Conservation (phyloP, 2,329 filamentous ascomycete species). For the Simplicillium sp. region DNA sequence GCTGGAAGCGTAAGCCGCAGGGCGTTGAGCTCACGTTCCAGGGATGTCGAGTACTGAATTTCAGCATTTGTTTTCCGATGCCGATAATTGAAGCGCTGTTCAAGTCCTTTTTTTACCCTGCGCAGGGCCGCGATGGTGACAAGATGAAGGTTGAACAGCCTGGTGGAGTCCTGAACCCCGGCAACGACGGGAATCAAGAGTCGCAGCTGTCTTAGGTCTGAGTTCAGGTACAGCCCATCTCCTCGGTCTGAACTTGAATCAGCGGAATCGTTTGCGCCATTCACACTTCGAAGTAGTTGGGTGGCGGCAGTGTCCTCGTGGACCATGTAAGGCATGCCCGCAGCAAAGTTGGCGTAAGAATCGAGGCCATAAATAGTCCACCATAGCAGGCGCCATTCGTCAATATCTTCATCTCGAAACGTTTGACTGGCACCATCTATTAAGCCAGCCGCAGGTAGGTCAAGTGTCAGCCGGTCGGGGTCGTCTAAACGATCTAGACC, state of each 20-base stretch:
- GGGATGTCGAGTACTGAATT: too few species aligned
- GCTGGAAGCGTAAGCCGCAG: too few species aligned
- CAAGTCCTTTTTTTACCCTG: not conserved
- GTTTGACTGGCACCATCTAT: too few species aligned
- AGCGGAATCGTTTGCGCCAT: not conserved
- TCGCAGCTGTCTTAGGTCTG: not conserved
- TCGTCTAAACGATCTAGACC: too few species aligned
- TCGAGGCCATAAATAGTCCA: slow-evolving; percentile 11
- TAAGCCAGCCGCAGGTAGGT: too few species aligned
- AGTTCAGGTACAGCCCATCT: not conserved
- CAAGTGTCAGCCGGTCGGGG: too few species aligned
- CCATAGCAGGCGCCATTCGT: slow-evolving; percentile 11
- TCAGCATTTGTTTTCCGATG: too few species aligned
- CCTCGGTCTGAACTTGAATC: not conserved
- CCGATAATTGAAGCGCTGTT: not conserved
- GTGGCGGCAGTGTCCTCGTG: slow-evolving; percentile 5
- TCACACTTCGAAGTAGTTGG: slow-evolving; percentile 1
- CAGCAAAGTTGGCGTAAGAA: slow-evolving; percentile 8
- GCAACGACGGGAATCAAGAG: not conserved
- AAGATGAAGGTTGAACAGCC: slow-evolving; percentile 6
- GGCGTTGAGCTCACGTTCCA: too few species aligned
- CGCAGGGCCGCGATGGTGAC: slow-evolving; percentile 7
- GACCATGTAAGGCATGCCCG: slow-evolving; percentile 9
- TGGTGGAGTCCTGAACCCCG: not conserved
- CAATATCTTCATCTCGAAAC: too few species aligned